Conservation (phyloP, 371 early-diverging fungal genomes). For the Rhizoclosmatium hyalinum region DNA sequence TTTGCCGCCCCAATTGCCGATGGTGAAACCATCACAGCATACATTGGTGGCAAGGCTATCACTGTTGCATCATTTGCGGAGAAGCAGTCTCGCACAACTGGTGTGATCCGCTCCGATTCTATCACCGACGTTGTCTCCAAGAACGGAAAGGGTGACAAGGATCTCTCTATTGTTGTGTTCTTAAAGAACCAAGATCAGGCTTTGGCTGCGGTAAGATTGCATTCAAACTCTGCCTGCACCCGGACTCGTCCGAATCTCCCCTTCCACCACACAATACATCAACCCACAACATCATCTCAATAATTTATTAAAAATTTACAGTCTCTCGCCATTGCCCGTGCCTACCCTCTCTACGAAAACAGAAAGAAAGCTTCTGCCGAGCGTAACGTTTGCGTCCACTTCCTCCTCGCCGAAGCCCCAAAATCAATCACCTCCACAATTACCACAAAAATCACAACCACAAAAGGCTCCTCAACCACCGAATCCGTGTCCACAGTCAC, state of each 20-base stretch:
- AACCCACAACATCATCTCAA: too few relatives aligned
- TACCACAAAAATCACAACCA: too few relatives aligned
- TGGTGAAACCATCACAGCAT: slow-evolving; percentile 28
- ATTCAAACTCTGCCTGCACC: not conserved
- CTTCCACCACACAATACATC: not conserved
- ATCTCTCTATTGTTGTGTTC: slow-evolving; percentile 12
- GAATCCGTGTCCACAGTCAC: not conserved
- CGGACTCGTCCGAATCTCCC: not conserved
- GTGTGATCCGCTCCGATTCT: slow-evolving; percentile 32
- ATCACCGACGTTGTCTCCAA: slow-evolving; percentile 31
- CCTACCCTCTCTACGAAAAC: slow-evolving; percentile 42
- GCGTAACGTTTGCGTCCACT: slow-evolving; percentile 26
- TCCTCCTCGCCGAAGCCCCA: not conserved
- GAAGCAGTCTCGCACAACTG: slow-evolving; percentile 28
- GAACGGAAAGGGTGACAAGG: slow-evolving; percentile 28
- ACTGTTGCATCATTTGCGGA: slow-evolving; percentile 23
- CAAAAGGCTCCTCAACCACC: too few relatives aligned
- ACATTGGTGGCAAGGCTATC: slow-evolving; percentile 21
- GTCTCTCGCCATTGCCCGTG: slow-evolving; percentile 41
- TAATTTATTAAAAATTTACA: not conserved
- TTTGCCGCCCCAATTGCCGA: slow-evolving; percentile 25
- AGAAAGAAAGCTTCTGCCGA: slow-evolving; percentile 18
- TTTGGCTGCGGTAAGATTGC: slow-evolving; percentile 1
- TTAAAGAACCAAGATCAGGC: slow-evolving; percentile 1
- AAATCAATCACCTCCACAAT: too few relatives aligned